Base-by-base conservation (phyloP, 306 rosid genomes). In the Hippophae gyantsensis region DNA sequence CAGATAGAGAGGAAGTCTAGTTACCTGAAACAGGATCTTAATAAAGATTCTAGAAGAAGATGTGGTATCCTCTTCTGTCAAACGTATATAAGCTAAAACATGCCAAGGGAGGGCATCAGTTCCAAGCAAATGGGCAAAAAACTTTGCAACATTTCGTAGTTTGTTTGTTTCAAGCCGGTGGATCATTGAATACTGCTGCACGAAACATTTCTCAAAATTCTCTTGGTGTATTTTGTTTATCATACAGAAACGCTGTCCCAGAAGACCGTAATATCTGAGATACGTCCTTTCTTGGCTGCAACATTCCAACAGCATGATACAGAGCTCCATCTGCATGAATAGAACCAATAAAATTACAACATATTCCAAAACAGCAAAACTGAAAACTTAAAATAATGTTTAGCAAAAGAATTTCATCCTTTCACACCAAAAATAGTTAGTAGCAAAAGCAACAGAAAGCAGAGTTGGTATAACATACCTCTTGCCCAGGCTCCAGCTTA, bases 401-500 rank as follows among this genome's bases (percentile, higher is more conserved):
- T 32, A 32, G 38, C 38, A 32, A 32, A 32, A 32, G 10, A 55
- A 56, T 56, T 56, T 42, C 2, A 7, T 10, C 44, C 44, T 8
- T n/a, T 25, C 13, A 10, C 54, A 50, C 8, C 13, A 50, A 48
- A 48, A 54, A 32, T 2, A 32, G 38, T 32, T 1, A 0, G 38
- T 32, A 32, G 38, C 38, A 32, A 2, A 32, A 32, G 3, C 38
- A 26, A 32, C 7, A 4, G 41, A 7, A 8, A 25, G 42, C 63
- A 74, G 27, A 46, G 43, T 43, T 55, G 47, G 56, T 11, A 58
- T 51, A 51, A 66, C 90, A 69, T 74, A 86, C 92, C 89, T 90
- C 99, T 74, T 88, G 99, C 54, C 99, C 99, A 9, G 99, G 85
- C 88, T 92, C 99, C 6, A 92, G 85, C 80, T 86, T 89, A 68